These are phyloP conservation scores for Paratrypanosoma confusum DNA, from an alignment of 208 protist species.

Conservation along the genomic window DNA sequence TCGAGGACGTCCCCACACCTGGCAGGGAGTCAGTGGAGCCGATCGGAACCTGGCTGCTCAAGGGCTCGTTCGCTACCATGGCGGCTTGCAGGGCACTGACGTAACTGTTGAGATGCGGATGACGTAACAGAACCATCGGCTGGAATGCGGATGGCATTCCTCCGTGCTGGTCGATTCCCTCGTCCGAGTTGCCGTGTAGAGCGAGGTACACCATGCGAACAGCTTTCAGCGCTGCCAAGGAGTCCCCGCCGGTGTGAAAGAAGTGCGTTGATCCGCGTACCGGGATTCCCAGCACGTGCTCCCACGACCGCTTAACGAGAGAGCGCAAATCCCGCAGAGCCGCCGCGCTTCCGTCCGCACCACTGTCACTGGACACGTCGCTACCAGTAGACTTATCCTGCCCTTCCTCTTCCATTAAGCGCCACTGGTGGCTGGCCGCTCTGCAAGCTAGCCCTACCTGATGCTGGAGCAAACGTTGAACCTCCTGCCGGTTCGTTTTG, in stretches of 20 bases:
- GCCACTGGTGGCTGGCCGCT: too few species aligned
- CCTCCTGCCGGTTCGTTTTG: too few species aligned
- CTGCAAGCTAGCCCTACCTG: too few species aligned
- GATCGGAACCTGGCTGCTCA: too few species aligned
- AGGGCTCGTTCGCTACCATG: not conserved
- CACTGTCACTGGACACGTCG: not conserved
- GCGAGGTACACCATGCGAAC: constrained; percentile 27
- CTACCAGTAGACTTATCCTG: too few species aligned
- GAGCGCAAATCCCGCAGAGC: constrained; percentile 4
- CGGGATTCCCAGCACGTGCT: constrained; percentile 13
- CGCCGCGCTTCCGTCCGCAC: too few species aligned
- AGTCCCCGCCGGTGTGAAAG: constrained; percentile 44
- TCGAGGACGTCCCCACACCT: too few species aligned
- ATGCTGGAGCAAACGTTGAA: too few species aligned
- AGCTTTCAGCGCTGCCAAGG: constrained; percentile 45
- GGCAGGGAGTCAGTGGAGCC: too few species aligned
- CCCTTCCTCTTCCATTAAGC: too few species aligned
- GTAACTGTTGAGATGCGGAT: constrained; percentile 30
- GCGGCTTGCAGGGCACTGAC: constrained; percentile 11
- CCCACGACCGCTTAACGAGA: constrained; percentile 17
- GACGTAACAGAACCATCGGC: constrained; percentile 29
- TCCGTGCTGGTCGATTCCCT: constrained; percentile 32
- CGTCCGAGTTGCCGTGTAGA: constrained; percentile 18
- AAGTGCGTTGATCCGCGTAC: constrained; percentile 30
- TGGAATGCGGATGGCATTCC: constrained; percentile 29